Base-by-base conservation (phyloP, 192 early-diverging fungal species). In the Coemansia sp. region DNA sequence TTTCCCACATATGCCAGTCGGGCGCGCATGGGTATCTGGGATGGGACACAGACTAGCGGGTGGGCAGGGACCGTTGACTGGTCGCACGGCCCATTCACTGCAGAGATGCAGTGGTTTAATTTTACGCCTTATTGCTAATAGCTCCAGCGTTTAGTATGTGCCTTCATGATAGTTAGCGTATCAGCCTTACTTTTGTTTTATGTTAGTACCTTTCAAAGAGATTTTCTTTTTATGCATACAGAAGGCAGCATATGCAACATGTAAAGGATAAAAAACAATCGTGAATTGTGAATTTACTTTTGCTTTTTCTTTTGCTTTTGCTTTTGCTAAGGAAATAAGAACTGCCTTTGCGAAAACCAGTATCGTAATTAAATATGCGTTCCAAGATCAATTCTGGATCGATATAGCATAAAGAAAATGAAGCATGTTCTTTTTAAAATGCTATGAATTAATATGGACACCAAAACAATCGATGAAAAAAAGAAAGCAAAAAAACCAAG, bases 101-200 rank as follows among this genome's bases (percentile, higher is more conserved):
- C 59, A 8, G 45, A 52, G 22, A 61, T 69, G 34, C 36, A 61
- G 37, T 69, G 39, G 57, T 52, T 69, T 18, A 43, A 51, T 11
- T 61, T 69, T 45, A 69, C 39, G n/a, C 58, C 67, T 14, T 69
- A 69, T n/a, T 69, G 67, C 67, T 69, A 32, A 39, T 54, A 20
- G 1, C 52, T 86, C 67, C 9, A 86, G 89, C 6, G 91, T 73
- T 32, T 75, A 81, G 75, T 90, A 79, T 17, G 88, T 88, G 17
- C 87, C 71, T 5, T 90, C 75, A 17, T 91, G 70, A 1, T 87
- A 85, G 3, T 82, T 85, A 5, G 89, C 86, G 41, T 75, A 74
- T 66, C 83, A 86, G 53, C 90, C 86, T 41, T 41, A 1, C 11
- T 41, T 41, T 9, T 41, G 39, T 41, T 41, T 41, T 41, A 9